These are phyloP conservation scores for Verticillium alfalfae DNA, from an alignment of 2,329 filamentous ascomycete genomes.

Conservation along the genomic window DNA sequence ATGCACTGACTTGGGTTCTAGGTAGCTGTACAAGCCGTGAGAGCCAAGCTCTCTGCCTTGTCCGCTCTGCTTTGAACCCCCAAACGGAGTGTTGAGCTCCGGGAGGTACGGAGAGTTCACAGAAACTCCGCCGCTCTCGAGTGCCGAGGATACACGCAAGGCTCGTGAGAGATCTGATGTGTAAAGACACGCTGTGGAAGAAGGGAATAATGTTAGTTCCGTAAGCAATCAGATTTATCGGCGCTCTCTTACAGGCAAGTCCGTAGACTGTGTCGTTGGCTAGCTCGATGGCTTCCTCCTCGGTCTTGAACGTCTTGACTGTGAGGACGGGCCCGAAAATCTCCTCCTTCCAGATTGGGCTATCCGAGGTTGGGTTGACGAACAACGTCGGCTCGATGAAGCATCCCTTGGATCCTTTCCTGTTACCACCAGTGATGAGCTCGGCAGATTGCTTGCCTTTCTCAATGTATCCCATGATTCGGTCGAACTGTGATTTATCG, in stretches of 20 bases:
- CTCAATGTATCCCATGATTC: constrained; percentile 28
- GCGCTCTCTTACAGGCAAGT: constrained; percentile 34
- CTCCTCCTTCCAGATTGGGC: constrained; percentile 42
- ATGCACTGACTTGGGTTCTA: constrained; percentile 21
- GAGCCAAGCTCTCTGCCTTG: constrained; percentile 7
- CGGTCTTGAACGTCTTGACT: constrained; percentile 32
- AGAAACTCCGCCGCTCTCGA: constrained; percentile 1
- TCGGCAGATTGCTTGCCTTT: constrained; percentile 54
- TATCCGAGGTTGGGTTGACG: constrained; percentile 17
- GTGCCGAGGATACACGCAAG: neutral
- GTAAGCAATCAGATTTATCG: neutral
- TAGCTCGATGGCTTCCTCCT: constrained; percentile 41
- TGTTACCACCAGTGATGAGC: constrained; percentile 38
- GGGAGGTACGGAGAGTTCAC: constrained; percentile 2
- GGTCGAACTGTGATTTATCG: constrained; percentile 32
- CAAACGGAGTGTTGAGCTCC: constrained; percentile 5
- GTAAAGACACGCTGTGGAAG: constrained; percentile 29
- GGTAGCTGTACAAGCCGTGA: constrained; percentile 19
- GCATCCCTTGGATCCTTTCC: constrained; percentile 36
- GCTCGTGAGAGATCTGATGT: constrained; percentile 3
- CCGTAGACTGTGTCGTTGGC: constrained; percentile 43
- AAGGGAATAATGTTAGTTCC: neutral
- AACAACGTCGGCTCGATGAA: constrained; percentile 21
- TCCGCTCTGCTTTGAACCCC: constrained; percentile 4
- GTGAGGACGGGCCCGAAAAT: constrained; percentile 58